Evolutionary conservation across 1,284 basidiomycete genomes (phyloP).

Genomic region (Tilletia indica): DNA sequence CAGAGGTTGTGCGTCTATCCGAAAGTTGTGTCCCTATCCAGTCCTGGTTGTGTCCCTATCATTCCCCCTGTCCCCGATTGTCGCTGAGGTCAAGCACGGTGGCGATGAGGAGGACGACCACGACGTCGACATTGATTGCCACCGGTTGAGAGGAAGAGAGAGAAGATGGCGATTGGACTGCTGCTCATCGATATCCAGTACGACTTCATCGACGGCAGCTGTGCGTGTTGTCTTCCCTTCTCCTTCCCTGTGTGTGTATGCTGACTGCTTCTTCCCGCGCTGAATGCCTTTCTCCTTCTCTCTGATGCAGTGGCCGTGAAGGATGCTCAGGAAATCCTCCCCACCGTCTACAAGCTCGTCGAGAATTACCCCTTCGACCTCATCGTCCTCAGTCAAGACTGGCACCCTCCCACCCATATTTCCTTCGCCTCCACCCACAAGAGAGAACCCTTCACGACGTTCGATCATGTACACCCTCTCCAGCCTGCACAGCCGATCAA

Average conservation of each 20-base stretch:
- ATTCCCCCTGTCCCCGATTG: too few relatives aligned
- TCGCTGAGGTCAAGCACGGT: too few relatives aligned
- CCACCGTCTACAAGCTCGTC: slow-evolving; percentile 18
- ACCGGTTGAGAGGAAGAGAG: too few relatives aligned
- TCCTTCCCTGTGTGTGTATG: too few relatives aligned
- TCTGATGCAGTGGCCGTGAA: slow-evolving; percentile 26
- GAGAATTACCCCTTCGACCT: slow-evolving; percentile 16
- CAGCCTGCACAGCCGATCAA: slow-evolving; percentile 54
- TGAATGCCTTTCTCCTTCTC: not conserved
- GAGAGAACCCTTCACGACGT: slow-evolving; percentile 59
- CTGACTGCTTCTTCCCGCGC: too few relatives aligned
- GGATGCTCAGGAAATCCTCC: slow-evolving; percentile 17
- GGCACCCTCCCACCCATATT: slow-evolving; percentile 65
- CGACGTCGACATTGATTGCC: too few relatives aligned
- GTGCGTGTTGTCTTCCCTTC: slow-evolving; percentile 19
- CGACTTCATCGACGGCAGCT: slow-evolving; percentile 29
- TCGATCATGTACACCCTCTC: slow-evolving; percentile 33
- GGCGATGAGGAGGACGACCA: not conserved
- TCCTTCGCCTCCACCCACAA: slow-evolving; percentile 67
- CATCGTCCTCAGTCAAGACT: slow-evolving; percentile 49
- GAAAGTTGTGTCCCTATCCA: too few relatives aligned
- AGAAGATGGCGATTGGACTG: slow-evolving; percentile 10
- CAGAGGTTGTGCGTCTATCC: too few relatives aligned
- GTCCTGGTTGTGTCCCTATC: too few relatives aligned
- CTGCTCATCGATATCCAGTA: slow-evolving; percentile 22